Base-by-base conservation (phyloP, 345 rosid species). In the Citrus maxima region DNA sequence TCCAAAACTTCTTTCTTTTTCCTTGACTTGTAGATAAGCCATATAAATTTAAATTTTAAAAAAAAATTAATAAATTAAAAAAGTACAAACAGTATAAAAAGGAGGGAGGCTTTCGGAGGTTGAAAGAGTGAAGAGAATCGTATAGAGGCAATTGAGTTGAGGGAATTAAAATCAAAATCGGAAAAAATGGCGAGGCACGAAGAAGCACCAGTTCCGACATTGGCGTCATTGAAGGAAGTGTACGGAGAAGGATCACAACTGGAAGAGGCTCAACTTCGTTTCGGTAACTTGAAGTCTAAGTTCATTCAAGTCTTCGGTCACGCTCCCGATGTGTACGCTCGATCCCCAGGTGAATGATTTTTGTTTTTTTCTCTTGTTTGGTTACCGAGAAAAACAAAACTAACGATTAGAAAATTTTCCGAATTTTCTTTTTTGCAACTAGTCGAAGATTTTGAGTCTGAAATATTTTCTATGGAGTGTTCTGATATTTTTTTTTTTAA, bases 181-280 rank as follows among this genome's bases (percentile, higher is more conserved):
- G 22, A 30, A 27, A 30, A 30, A 10, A 93, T 91, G 98, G 94
- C 93, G 81, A 89, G 86, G 61, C 93, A 89, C 77, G 98, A 93
- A 67, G 97, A 93, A 10, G 85, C 83, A 2, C 80, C 95, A 0
- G 75, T 94, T 42, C 97, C 98, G 61, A 82, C 89, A 56, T 87
- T 69, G 87, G 72, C 93, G 3, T 88, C 98, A 1, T 84, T 97
- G 27, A 90, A 87, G 63, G 84, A 82, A 9, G 97, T 97, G 4
- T 94, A 93, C 78, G 98, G 97, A 34, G 88, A 82, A 22, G 95
- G 90, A 78, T 93, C 97, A 27, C 90, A 79, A 69, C 91, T 89
- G 18, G 90, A 93, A 66, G 99, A 93, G 86, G 95, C 98, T 38
- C 82, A 86, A 76, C 80, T 84, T 58, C 93, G 99, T 13, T 97